Conservation (phyloP, 1,284 basidiomycete species). For the Irpex lacteus region DNA sequence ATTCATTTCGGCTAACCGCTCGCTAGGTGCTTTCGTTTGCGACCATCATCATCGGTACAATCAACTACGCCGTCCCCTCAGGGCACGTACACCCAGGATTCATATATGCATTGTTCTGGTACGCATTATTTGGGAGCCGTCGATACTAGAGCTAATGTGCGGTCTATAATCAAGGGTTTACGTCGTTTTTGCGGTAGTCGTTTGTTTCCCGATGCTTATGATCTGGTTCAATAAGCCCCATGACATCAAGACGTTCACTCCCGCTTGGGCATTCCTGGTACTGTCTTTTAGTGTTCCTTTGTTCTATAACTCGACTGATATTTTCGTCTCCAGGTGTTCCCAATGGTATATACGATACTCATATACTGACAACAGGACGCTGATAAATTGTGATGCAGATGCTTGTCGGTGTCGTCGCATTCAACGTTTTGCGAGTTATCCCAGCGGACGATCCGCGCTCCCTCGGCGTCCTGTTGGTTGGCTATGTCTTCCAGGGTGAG, state of each 20-base stretch:
- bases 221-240: constrained; percentile 50
- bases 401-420: constrained; percentile 47
- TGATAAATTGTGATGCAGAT: constrained; percentile 30
- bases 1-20: neutral
- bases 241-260: constrained; percentile 42
- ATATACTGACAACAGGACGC: neutral
- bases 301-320: neutral
- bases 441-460: constrained; percentile 33
- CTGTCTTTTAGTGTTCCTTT: constrained; percentile 12
- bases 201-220: constrained; percentile 49
- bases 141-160: neutral
- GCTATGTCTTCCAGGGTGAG: constrained; percentile 48
- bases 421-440: constrained; percentile 42
- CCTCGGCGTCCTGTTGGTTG: constrained; percentile 40
- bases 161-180: constrained; percentile 36
- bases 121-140: constrained; percentile 11
- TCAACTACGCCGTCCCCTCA: constrained; percentile 42
- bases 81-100: constrained; percentile 32
- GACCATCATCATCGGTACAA: constrained; percentile 48
- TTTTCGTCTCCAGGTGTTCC: constrained; percentile 36
- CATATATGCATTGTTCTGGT: constrained; percentile 45
- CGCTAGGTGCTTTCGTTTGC: constrained; percentile 44
- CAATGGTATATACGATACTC: constrained; percentile 32
- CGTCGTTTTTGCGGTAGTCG: constrained; percentile 35
- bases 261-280: constrained; percentile 47